Evolutionary conservation across 768 basidiomycete species (phyloP), one percentile per base, ranked within the genome.

Genomic region (Amanita brunnescens): DNA sequence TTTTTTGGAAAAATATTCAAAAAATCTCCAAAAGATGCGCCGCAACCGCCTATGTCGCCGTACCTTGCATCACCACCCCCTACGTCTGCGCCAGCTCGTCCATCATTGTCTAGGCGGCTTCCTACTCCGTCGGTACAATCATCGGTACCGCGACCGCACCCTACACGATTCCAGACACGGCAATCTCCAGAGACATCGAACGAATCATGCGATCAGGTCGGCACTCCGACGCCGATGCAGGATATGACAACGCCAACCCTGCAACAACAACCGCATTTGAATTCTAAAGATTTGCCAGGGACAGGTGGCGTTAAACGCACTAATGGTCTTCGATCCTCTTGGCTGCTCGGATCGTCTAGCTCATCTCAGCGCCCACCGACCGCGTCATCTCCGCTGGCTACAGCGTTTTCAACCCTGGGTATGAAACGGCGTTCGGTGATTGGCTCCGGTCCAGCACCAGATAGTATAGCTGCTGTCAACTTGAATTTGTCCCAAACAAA

Each of bases 1-100:
- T 76, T 91, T 16, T 85, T 90, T 55, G 75, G 81, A 23, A 85
- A 78, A 61, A 67, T 90, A 30, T 91, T 91, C 71, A 85, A 78
- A 61, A 79, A 75, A 59, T 80, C 75, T 18, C 5, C 33, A 21
- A 53, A 40, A 20, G 52, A 60, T 38, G 58, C 62, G 40, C 52
- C 63, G 29, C 56, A 61, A 16, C 58, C 65, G 39, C 59, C 65
- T n/a, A 39, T 62, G 7, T 52, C 67, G 53, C 60, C 67, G 40
- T 50, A 60, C 54, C 60, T 60, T 59, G 49, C 66, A 56, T 52
- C 64, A 57, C 56, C 9, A 16, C 13, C 44, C 5, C 26, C 44
- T 30, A 32, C 47, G 30, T 10, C 9, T 16, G 8, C 16, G 2
- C 43, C 18, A 37, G 23, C 13, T 35, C 44, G 44, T 29, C 44